Conservation (phyloP, 345 rosid genomes). For the Dipteronia sinensis region DNA sequence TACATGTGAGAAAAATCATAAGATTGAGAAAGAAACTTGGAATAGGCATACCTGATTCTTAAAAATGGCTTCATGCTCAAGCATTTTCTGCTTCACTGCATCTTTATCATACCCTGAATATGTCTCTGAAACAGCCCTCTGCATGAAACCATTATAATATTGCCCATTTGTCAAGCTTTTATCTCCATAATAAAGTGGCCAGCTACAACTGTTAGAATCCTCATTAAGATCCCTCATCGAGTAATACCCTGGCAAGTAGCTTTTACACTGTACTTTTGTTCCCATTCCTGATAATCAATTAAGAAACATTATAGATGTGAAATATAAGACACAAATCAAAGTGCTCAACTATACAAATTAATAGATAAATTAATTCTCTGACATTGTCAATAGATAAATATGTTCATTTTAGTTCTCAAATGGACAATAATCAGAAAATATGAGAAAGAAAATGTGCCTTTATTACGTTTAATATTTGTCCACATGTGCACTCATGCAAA, state of each 20-base stretch:
- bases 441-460: neutral
- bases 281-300: conserved; percentile 62
- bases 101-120: conserved; percentile 58
- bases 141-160: conserved; percentile 48
- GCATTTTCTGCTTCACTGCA: conserved; percentile 68
- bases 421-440: neutral
- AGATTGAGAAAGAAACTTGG: conserved; percentile 4
- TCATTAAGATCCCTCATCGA: conserved; percentile 75
- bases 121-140: conserved; percentile 45
- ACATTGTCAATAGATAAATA: neutral
- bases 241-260: conserved; percentile 59
- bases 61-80: conserved; percentile 83
- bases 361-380: neutral
- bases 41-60: conserved; percentile 66
- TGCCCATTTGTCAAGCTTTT: conserved; percentile 48
- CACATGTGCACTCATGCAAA: neutral
- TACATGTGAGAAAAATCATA: neutral
- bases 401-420: neutral
- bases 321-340: conserved; percentile 9
- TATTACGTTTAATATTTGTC: neutral
- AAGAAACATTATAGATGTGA: conserved; percentile 18
- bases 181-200: conserved; percentile 57
- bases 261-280: conserved; percentile 70
- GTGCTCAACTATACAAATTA: neutral
- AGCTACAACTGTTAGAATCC: conserved; percentile 63